Conservation (phyloP, 495 filamentous ascomycete species). For the Aspergillus olivimuriae region DNA sequence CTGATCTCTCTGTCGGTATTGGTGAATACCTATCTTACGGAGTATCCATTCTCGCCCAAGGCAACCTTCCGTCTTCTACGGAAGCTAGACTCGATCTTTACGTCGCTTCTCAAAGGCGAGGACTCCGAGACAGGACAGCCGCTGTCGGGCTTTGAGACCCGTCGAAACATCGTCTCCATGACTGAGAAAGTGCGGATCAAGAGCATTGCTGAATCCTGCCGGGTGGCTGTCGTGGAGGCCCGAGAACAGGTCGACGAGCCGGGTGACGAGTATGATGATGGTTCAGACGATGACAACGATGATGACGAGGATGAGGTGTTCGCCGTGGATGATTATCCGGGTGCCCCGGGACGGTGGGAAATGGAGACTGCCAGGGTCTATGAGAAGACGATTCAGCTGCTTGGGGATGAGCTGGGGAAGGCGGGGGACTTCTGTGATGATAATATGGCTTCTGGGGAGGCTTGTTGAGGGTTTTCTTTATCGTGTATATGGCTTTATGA, state of each 20-base stretch:
- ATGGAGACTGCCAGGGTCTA: constrained; percentile 74
- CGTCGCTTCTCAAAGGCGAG: constrained; percentile 58
- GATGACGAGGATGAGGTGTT: constrained; percentile 25
- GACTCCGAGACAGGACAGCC: constrained; percentile 58
- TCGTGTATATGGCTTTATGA: not conserved
- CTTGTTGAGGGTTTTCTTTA: not conserved
- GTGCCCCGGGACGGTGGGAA: constrained; percentile 35
- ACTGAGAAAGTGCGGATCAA: constrained; percentile 78
- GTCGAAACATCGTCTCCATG: constrained; percentile 45
- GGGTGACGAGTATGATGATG: constrained; percentile 30
- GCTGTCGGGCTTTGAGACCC: constrained; percentile 58
- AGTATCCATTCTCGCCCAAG: constrained; percentile 59
- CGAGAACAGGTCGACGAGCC: constrained; percentile 29
- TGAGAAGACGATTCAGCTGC: constrained; percentile 65
- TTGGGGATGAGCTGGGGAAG: constrained; percentile 54
- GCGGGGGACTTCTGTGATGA: constrained; percentile 18
- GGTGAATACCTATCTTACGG: constrained; percentile 54
- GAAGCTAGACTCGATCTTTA: constrained; percentile 75
- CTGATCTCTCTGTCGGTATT: constrained; percentile 70
- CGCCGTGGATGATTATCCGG: constrained; percentile 13
- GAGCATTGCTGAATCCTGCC: constrained; percentile 63
- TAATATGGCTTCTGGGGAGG: constrained; percentile 11
- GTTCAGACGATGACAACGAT: constrained; percentile 26
- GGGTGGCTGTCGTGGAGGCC: constrained; percentile 56
- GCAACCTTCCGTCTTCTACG: constrained; percentile 60